Evolutionary conservation across 352 stramenopile genomes (phyloP).

Genomic region (Phytopythium cucurbitacearum): DNA sequence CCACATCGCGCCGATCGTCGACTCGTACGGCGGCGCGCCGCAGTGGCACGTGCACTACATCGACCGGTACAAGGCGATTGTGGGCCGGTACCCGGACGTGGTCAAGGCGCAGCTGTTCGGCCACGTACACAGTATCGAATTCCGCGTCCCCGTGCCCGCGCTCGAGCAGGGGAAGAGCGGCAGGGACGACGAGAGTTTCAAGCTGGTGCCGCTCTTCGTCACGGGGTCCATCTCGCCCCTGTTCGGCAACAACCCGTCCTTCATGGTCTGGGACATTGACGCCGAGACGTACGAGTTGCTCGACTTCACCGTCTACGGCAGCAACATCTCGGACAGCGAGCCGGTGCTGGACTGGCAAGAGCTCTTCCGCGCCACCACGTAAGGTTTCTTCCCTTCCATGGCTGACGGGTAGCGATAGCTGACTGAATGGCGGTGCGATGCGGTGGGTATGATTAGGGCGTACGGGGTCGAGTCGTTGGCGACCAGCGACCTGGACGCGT

Average conservation of each 20-base stretch:
- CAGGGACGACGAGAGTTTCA: conserved; percentile 6
- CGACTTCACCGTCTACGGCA: conserved; percentile 76
- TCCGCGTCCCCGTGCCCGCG: conserved; percentile 53
- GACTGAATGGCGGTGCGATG: background rate
- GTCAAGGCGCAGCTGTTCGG: conserved; percentile 91
- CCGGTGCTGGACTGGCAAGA: conserved; percentile 56
- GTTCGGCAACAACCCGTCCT: conserved; percentile 91
- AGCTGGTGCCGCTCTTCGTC: conserved; percentile 77
- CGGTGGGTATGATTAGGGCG: conserved; percentile 10
- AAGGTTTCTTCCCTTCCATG: background rate
- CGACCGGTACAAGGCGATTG: conserved; percentile 72
- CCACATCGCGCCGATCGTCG: conserved; percentile 90
- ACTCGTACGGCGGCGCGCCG: conserved; percentile 85
- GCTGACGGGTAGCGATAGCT: background rate
- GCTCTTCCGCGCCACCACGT: conserved; percentile 45
- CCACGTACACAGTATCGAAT: conserved; percentile 92
- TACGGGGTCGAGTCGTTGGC: conserved; percentile 61
- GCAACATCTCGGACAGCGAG: conserved; percentile 48
- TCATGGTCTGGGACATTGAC: conserved; percentile 86
- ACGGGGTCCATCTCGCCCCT: conserved; percentile 85
- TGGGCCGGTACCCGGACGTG: conserved; percentile 60
- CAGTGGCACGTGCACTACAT: conserved; percentile 90
- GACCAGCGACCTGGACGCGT: conserved; percentile 27
- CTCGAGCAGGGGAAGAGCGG: conserved; percentile 16
- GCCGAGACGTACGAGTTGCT: conserved; percentile 67